Percentiles rank a stretch among this genome's conserved stretches.
These are phyloP conservation scores for Penicillium hordei DNA, from an alignment of 2,329 filamentous ascomycete species.

Conservation along the genomic window DNA sequence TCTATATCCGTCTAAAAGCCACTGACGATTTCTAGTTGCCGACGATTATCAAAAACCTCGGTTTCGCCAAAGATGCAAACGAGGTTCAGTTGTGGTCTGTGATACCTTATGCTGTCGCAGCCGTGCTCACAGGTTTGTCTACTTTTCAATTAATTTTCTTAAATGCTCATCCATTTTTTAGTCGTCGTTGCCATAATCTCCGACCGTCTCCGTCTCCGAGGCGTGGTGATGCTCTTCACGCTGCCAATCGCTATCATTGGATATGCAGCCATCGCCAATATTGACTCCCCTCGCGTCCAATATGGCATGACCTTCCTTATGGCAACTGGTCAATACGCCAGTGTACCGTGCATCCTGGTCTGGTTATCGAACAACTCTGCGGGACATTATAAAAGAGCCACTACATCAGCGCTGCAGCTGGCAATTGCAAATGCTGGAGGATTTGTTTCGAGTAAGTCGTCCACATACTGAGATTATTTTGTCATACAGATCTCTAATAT, in stretches of 20 bases:
- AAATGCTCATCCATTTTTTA: conserved; percentile 11
- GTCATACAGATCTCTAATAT: neutral
- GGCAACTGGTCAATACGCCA: conserved; percentile 64
- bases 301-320: conserved; percentile 69
- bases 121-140: conserved; percentile 52
- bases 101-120: conserved; percentile 63
- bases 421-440: conserved; percentile 67
- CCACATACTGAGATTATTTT: neutral
- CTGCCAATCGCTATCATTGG: conserved; percentile 65
- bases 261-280: conserved; percentile 63
- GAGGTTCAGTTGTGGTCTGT: conserved; percentile 63
- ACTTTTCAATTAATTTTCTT: neutral
- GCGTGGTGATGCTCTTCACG: conserved; percentile 62
- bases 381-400: conserved; percentile 69
- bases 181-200: conserved; percentile 54
- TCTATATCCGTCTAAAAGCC: neutral
- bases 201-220: conserved; percentile 60
- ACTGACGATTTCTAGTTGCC: conserved; percentile 50
- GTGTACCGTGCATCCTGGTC: conserved; percentile 62
- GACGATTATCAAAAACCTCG: conserved; percentile 62
- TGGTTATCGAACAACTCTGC: conserved; percentile 69
- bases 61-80: conserved; percentile 56
- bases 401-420: conserved; percentile 64
- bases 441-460: conserved; percentile 58
- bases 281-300: conserved; percentile 52